Conservation (phyloP, 176 grass and related monocot genomes). For the Melocanna baccifera region DNA sequence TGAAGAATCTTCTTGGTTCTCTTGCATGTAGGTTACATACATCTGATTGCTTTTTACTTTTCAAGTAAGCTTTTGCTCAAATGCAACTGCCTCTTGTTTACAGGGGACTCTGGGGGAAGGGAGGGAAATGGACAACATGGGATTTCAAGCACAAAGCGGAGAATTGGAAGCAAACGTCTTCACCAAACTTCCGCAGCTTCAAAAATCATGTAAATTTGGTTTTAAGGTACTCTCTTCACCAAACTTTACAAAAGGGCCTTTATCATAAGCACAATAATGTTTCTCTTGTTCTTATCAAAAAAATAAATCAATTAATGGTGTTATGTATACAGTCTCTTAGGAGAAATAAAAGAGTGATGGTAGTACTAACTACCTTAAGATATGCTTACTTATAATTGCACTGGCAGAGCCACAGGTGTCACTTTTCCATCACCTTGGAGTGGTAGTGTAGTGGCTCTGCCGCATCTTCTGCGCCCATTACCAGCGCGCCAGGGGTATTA, state of each 20-base stretch:
- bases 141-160: neutral
- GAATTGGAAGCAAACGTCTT: neutral
- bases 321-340: neutral
- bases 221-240: conserved; percentile 1
- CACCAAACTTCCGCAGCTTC: conserved; percentile 7
- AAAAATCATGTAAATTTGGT: conserved; percentile 9
- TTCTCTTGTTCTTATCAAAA: neutral
- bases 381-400: conserved; percentile 13
- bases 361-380: neutral
- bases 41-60: neutral
- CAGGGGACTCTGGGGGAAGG: neutral
- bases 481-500: conserved; percentile 45
- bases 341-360: neutral
- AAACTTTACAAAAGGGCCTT: conserved; percentile 10
- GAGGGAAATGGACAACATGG: neutral
- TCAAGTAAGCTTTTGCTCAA: conserved; percentile 10
- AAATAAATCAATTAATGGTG: neutral
- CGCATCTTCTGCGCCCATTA: conserved; percentile 42
- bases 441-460: conserved; percentile 32
- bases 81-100: neutral
- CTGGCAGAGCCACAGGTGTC: conserved; percentile 14
- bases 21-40: neutral
- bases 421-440: conserved; percentile 33
- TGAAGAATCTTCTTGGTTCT: conserved; percentile 16
- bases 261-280: conserved; percentile 2